Percentiles rank a stretch among this genome's conserved stretches.
These are phyloP conservation scores for Dianthus caryophyllus DNA, from an alignment of 148 eudicot species.

Conservation along the genomic window DNA sequence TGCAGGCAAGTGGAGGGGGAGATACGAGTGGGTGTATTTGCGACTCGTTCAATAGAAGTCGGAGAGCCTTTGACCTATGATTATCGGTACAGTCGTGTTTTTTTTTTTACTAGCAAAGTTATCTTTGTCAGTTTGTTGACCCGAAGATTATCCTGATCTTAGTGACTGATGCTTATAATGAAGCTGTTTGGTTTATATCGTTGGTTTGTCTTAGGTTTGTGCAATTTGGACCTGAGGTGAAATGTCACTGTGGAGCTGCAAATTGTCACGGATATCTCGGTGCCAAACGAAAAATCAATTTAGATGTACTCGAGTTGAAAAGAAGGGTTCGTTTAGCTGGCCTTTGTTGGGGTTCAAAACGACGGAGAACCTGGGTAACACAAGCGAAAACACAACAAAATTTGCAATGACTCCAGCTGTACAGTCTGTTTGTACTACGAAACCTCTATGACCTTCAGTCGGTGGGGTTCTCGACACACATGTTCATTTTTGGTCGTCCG, in stretches of 20 bases:
- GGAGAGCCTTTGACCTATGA: conserved; percentile 94
- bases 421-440: conserved; percentile 1
- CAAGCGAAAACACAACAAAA: background rate
- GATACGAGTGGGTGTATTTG: conserved; percentile 88
- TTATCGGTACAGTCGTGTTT: conserved; percentile 49
- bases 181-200: too few relatives aligned
- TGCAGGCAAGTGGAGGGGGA: conserved; percentile 94
- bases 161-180: too few relatives aligned
- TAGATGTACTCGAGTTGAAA: conserved; percentile 20
- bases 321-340: conserved; percentile 22
- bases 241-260: conserved; percentile 77
- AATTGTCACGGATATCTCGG: conserved; percentile 88
- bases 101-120: too few relatives aligned
- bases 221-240: conserved; percentile 89
- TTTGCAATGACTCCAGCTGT: conserved; percentile 14
- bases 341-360: conserved; percentile 65
- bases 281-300: conserved; percentile 44
- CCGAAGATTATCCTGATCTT: too few relatives aligned
- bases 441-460: background rate
- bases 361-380: conserved; percentile 44
- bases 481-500: background rate
- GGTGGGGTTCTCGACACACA: background rate
- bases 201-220: conserved; percentile 56
- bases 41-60: conserved; percentile 53
- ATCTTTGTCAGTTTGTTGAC: too few relatives aligned